A percentile compares a stretch with the other conserved stretches of the same genome.
Evolutionary conservation across 306 rosid species (phyloP).

Genomic region (Citrullus amarus): DNA sequence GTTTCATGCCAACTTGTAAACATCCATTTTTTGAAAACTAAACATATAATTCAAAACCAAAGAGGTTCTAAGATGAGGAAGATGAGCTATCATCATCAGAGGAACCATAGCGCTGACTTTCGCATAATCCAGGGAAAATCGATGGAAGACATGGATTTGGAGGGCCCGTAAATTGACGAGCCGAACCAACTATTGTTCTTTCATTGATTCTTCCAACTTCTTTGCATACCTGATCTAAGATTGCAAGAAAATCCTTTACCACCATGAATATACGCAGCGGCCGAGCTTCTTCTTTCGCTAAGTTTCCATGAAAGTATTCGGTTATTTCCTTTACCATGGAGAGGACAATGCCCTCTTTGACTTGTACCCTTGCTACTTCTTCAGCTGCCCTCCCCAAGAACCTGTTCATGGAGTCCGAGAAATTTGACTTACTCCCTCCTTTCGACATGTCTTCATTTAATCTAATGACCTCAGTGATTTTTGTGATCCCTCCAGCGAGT

Average conservation of each 20-base stretch:
- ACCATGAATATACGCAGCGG: slow-evolving; percentile 64
- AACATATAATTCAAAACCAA: neutral
- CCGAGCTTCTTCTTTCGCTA: slow-evolving; percentile 81
- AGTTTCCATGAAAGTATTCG: slow-evolving; percentile 78
- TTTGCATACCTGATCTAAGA: slow-evolving; percentile 74
- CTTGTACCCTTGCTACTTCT: slow-evolving; percentile 50
- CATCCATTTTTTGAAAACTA: neutral
- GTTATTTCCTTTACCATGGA: slow-evolving; percentile 66
- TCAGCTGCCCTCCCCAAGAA: slow-evolving; percentile 55
- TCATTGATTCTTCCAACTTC: slow-evolving; percentile 70
- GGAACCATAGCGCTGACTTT: slow-evolving; percentile 31
- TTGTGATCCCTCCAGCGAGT: slow-evolving; percentile 49
- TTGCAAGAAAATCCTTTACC: slow-evolving; percentile 68
- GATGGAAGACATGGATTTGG: slow-evolving; percentile 20
- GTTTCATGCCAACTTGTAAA: neutral
- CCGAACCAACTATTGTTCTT: slow-evolving; percentile 54
- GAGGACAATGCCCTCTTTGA: slow-evolving; percentile 39
- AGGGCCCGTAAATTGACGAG: slow-evolving; percentile 31
- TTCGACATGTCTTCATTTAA: slow-evolving; percentile 39
- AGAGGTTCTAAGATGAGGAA: slow-evolving; percentile 17
- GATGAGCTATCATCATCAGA: slow-evolving; percentile 34
- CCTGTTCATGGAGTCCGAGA: slow-evolving; percentile 47
- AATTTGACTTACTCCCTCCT: slow-evolving; percentile 32
- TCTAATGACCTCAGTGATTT: slow-evolving; percentile 41
- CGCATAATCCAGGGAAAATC: slow-evolving; percentile 37